Conservation (phyloP, 495 filamentous ascomycete genomes). For the Sporormia fimetaria region DNA sequence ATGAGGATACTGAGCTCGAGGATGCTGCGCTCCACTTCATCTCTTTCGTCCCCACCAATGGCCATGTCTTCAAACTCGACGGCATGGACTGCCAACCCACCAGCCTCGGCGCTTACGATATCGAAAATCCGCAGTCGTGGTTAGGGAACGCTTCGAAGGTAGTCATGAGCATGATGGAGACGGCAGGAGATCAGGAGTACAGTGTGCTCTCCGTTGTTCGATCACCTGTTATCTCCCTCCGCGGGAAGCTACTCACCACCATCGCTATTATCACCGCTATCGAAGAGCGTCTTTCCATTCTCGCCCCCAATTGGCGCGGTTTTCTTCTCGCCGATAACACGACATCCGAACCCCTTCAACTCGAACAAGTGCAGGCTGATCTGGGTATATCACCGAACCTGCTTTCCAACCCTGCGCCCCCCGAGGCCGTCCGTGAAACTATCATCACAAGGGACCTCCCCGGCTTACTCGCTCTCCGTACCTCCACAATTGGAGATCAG, state of each 20-base stretch:
- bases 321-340: slow-evolving; percentile 5
- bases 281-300: slow-evolving; percentile 29
- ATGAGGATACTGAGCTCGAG: slow-evolving; percentile 34
- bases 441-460: slow-evolving; percentile 14
- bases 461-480: slow-evolving; percentile 29
- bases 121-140: slow-evolving; percentile 27
- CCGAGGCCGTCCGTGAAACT: neutral
- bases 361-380: neutral
- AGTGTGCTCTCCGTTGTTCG: slow-evolving; percentile 44
- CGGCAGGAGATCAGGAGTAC: slow-evolving; percentile 43
- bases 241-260: slow-evolving; percentile 38
- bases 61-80: slow-evolving; percentile 79
- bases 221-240: slow-evolving; percentile 39
- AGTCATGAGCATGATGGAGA: slow-evolving; percentile 11
- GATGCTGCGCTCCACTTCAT: slow-evolving; percentile 72
- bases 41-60: slow-evolving; percentile 69
- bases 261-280: slow-evolving; percentile 35
- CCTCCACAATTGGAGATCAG: slow-evolving; percentile 13
- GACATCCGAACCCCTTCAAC: neutral
- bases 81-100: slow-evolving; percentile 67
- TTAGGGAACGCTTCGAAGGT: slow-evolving; percentile 42
- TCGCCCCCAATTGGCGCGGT: slow-evolving; percentile 27
- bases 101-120: slow-evolving; percentile 47
- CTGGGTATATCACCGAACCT: slow-evolving; percentile 4
- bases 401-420: neutral